Conservation (phyloP, 176 grass and related monocot species). For the Oryza brachyantha region DNA sequence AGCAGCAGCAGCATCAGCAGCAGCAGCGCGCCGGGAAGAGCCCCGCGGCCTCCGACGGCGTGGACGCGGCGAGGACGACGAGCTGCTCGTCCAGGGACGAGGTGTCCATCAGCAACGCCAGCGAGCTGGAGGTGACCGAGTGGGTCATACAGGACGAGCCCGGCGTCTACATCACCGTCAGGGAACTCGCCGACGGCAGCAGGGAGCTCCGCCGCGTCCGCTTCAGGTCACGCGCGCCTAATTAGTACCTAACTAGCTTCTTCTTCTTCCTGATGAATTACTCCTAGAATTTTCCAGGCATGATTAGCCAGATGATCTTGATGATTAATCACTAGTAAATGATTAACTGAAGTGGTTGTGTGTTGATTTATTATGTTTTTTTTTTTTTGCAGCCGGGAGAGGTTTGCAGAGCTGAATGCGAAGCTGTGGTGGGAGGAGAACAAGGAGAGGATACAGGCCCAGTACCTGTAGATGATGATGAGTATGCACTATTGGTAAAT, state of each 20-base stretch:
- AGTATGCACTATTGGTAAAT: constrained; percentile 7
- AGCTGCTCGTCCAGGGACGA: constrained; percentile 54
- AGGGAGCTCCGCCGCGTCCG: constrained; percentile 78
- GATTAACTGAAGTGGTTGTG: background rate
- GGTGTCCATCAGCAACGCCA: constrained; percentile 70
- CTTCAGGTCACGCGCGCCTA: constrained; percentile 45
- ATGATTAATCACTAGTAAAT: background rate
- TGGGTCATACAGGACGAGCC: constrained; percentile 71
- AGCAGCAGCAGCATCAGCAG: constrained; percentile 37
- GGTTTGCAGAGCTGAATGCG: constrained; percentile 68
- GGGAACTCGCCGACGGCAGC: constrained; percentile 62
- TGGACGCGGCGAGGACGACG: constrained; percentile 50
- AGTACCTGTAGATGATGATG: constrained; percentile 46
- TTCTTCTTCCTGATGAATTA: background rate
- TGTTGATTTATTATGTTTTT: background rate
- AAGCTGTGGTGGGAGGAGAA: constrained; percentile 92
- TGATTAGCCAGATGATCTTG: background rate
- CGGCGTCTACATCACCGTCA: constrained; percentile 75
- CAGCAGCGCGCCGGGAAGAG: constrained; percentile 29
- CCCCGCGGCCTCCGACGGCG: constrained; percentile 19
- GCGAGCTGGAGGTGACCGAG: constrained; percentile 68
- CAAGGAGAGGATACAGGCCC: constrained; percentile 75
- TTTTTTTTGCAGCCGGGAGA: constrained; percentile 69
- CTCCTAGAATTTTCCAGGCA: background rate
- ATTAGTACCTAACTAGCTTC: background rate